Evolutionary conservation across 345 rosid species (phyloP).

Genomic region (Cardamine occulta): DNA sequence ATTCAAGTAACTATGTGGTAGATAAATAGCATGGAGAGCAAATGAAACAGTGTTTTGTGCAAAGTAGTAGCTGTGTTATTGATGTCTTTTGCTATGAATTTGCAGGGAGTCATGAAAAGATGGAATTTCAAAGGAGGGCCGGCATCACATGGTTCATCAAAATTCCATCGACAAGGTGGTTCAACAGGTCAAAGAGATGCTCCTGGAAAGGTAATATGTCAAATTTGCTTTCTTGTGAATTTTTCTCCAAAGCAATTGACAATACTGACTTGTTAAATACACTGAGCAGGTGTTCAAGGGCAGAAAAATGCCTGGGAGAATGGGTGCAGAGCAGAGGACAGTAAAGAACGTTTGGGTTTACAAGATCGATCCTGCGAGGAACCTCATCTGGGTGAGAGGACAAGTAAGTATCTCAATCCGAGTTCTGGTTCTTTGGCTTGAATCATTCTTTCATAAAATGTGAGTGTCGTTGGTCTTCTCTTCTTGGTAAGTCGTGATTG

Average conservation of each 20-base stretch:
- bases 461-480: slow-evolving; percentile 7
- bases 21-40: not conserved
- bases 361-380: slow-evolving; percentile 87
- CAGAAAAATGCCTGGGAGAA: slow-evolving; percentile 95
- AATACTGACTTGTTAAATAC: slow-evolving; percentile 14
- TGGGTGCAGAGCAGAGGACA: slow-evolving; percentile 87
- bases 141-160: slow-evolving; percentile 83
- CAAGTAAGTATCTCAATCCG: slow-evolving; percentile 62
- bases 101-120: slow-evolving; percentile 92
- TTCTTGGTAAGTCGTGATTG: slow-evolving; percentile 22
- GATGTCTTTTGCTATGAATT: slow-evolving; percentile 29
- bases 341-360: slow-evolving; percentile 94
- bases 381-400: slow-evolving; percentile 93
- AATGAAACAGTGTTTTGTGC: slow-evolving; percentile 10
- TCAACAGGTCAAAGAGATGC: slow-evolving; percentile 98
- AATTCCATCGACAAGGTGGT: slow-evolving; percentile 75
- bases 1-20: slow-evolving; percentile 11
- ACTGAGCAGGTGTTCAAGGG: slow-evolving; percentile 81
- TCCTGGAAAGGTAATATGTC: slow-evolving; percentile 75
- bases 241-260: slow-evolving; percentile 3
- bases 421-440: not conserved
- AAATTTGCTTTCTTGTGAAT: slow-evolving; percentile 15
- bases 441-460: not conserved
- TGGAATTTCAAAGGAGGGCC: slow-evolving; percentile 60
- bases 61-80: slow-evolving; percentile 8